phyloP scores from a whole-genome alignment of 2,329 filamentous ascomycete genomes.

The Epichloe coenophiala region DNA sequence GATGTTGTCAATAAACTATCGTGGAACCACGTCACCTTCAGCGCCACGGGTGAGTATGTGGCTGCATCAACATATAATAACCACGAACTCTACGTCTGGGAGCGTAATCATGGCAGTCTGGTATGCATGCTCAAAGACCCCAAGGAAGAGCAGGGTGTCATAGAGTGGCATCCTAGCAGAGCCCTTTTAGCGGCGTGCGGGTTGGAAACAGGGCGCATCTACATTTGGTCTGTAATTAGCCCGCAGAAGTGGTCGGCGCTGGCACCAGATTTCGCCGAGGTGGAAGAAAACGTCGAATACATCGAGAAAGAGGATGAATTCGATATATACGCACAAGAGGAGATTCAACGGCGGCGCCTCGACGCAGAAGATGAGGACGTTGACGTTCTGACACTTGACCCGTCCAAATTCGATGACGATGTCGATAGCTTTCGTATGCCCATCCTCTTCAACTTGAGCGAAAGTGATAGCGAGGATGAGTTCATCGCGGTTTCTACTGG shows the following conservation, averaged over 20 bases:
- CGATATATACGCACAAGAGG: slow-evolving; percentile 90
- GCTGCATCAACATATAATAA: slow-evolving; percentile 97
- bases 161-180: slow-evolving; percentile 90
- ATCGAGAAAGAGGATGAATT: slow-evolving; percentile 94
- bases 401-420: slow-evolving; percentile 45
- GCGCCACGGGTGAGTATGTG: slow-evolving; percentile 86
- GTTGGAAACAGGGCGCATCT: slow-evolving; percentile 82
- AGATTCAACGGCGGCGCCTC: slow-evolving; percentile 79
- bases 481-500: slow-evolving; percentile 55
- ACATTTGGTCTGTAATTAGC: slow-evolving; percentile 90
- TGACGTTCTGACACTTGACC: slow-evolving; percentile 71
- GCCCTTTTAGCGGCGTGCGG: slow-evolving; percentile 85
- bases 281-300: slow-evolving; percentile 97
- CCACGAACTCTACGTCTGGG: slow-evolving; percentile 97
- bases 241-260: slow-evolving; percentile 96
- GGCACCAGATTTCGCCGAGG: slow-evolving; percentile 91
- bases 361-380: slow-evolving; percentile 90
- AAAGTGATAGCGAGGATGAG: slow-evolving; percentile 93
- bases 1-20: slow-evolving; percentile 89
- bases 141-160: slow-evolving; percentile 88
- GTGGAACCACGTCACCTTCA: slow-evolving; percentile 97
- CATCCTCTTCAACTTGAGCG: slow-evolving; percentile 80
- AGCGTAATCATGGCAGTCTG: slow-evolving; percentile 80
- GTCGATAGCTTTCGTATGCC: slow-evolving; percentile 74
- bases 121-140: slow-evolving; percentile 95